Base-by-base conservation (phyloP, 1,139 yeast genomes). In the Candida sp. region DNA sequence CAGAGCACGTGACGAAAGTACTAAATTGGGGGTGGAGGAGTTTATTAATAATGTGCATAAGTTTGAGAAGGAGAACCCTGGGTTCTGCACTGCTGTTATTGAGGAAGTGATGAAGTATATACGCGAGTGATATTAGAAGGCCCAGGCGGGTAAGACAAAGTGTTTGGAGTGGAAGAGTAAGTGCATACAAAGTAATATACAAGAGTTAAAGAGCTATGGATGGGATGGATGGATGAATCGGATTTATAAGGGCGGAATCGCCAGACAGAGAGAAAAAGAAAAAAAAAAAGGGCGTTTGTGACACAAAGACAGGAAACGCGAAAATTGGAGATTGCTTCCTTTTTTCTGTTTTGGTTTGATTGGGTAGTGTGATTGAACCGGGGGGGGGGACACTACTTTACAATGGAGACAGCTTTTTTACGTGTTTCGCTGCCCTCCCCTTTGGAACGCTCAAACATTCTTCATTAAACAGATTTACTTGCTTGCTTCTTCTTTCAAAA, bases 81-180 rank as follows among this genome's bases (percentile, higher is more conserved):
- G 93, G 0, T 69, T 87, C 34, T 69, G 83, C 50, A 86, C 83
- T 53, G 88, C 88, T 0, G 72, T 86, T n/a, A 70, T 85, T 33
- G 90, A 86, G 64, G 91, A 86, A 60, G 23, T 65, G 35, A 56
- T 52, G 49, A 46, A 49, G 44, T 30, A 38, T 34, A 8, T 28
- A 8, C 31, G 31, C 31, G 31, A 28, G 7, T 28, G 31, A 28
- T 17, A 17, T 17, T 17, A 17, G 17, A 17, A 17, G 17, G 17
- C 17, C 17, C 17, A 17, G 17, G 17, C 17, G 17, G 17, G 17
- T 17, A 17, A 17, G 17, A 17, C 17, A 17, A 17, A 17, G 17
- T 17, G 17, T 17, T 17, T 17, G 17, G 17, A 17, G 17, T 17
- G 17, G 17, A 17, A 17, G 17, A 17, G 17, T 17, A 17, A 17